Percentiles rank a stretch among this genome's conserved stretches.
These are phyloP conservation scores for Echites panduratus DNA, from an alignment of 257 asterid species.

Conservation along the genomic window DNA sequence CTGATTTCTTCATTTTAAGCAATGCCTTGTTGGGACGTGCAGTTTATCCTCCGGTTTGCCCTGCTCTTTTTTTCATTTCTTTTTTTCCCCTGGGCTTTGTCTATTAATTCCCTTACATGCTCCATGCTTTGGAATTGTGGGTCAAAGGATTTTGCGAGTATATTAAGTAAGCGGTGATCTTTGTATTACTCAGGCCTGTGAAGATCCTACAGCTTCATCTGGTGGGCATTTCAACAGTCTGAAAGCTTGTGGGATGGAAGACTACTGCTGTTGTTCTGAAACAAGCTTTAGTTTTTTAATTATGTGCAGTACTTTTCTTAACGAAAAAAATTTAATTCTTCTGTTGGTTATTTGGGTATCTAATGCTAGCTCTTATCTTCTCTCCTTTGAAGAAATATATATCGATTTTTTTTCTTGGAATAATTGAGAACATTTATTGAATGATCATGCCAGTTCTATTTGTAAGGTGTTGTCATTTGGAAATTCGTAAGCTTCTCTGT, in stretches of 20 bases:
- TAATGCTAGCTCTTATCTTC: neutral
- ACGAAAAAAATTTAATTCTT: neutral
- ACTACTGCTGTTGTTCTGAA: slow-evolving; percentile 26
- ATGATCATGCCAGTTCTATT: neutral
- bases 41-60: neutral
- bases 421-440: neutral
- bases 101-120: slow-evolving; percentile 8
- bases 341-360: neutral
- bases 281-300: slow-evolving; percentile 14
- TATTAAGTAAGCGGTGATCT: slow-evolving; percentile 32
- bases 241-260: slow-evolving; percentile 36
- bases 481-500: neutral
- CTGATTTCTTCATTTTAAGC: neutral
- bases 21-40: neutral
- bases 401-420: too few species aligned
- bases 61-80: neutral
- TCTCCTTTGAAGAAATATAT: neutral
- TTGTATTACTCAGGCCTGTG: slow-evolving; percentile 42
- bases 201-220: slow-evolving; percentile 43
- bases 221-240: slow-evolving; percentile 35
- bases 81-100: neutral
- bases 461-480: neutral
- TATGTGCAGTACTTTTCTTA: slow-evolving; percentile 3
- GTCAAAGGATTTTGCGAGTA: slow-evolving; percentile 17
- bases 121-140: slow-evolving; percentile 21